These are phyloP conservation scores for Zygosaccharomyces siamensis DNA, from an alignment of 805 yeast genomes.

Conservation along the genomic window DNA sequence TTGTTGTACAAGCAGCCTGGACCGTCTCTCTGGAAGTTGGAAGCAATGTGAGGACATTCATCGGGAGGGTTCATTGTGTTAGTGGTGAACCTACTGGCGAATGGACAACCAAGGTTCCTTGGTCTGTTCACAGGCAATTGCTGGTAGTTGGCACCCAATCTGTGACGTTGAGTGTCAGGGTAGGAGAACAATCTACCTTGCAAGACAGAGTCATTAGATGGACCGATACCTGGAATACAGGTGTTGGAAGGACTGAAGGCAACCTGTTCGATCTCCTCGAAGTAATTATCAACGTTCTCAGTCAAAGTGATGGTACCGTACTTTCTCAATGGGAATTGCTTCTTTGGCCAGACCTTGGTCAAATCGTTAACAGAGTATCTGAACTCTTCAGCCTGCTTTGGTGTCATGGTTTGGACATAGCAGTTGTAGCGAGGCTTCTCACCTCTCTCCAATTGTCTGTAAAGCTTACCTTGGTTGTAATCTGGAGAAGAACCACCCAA, in stretches of 20 bases:
- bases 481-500: constrained; percentile 50
- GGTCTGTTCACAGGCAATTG: constrained; percentile 62
- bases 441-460: constrained; percentile 44
- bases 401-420: constrained; percentile 64
- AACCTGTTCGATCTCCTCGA: constrained; percentile 45
- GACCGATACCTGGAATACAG: constrained; percentile 68
- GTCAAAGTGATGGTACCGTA: constrained; percentile 59
- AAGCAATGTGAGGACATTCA: constrained; percentile 36
- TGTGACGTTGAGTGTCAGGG: constrained; percentile 71
- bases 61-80: constrained; percentile 9
- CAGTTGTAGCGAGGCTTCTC: constrained; percentile 48
- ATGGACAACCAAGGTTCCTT: constrained; percentile 45
- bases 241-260: constrained; percentile 69
- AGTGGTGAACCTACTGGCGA: constrained; percentile 13
- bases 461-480: constrained; percentile 39
- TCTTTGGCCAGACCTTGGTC: constrained; percentile 87
- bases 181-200: constrained; percentile 73
- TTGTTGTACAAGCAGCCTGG: constrained; percentile 45
- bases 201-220: constrained; percentile 72
- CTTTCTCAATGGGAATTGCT: constrained; percentile 74
- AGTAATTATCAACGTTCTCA: constrained; percentile 53
- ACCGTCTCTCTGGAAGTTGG: constrained; percentile 58
- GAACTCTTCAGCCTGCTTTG: constrained; percentile 66
- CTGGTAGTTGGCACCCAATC: constrained; percentile 64
- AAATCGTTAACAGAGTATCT: constrained; percentile 81